Evolutionary conservation across 2,329 filamentous ascomycete species (phyloP).

Genomic region (Diplodia scrobiculata): DNA sequence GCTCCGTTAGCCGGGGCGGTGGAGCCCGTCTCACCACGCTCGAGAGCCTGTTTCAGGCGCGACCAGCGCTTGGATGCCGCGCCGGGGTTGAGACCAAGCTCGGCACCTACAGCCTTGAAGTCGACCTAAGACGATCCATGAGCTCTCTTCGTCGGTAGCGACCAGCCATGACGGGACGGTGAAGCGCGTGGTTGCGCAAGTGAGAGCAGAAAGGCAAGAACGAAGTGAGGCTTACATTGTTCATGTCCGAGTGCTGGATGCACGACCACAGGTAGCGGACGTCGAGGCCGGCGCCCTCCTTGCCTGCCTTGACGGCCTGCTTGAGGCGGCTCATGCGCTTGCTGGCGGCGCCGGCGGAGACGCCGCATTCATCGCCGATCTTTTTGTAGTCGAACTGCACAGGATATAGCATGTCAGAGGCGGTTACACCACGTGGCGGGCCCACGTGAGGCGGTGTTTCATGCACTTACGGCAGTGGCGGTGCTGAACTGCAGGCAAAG

Average conservation of each 20-base stretch:
- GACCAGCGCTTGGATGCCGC: conserved; percentile 41
- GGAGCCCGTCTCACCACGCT: conserved; percentile 32
- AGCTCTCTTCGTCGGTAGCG: neutral
- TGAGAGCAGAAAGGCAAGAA: neutral
- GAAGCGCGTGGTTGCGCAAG: neutral
- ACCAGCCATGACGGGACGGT: neutral
- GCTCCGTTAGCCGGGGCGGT: neutral
- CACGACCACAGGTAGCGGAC: conserved; percentile 17
- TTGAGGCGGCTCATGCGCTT: conserved; percentile 44
- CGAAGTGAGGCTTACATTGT: neutral
- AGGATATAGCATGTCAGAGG: neutral
- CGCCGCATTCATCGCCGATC: conserved; percentile 24
- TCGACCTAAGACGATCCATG: conserved; percentile 37
- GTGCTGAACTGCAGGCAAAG: conserved; percentile 7
- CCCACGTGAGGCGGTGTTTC: too few relatives aligned
- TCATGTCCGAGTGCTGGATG: conserved; percentile 15
- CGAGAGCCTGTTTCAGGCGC: conserved; percentile 40
- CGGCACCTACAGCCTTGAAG: conserved; percentile 35
- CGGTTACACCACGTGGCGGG: neutral
- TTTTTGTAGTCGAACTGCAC: conserved; percentile 19
- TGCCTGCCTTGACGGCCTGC: conserved; percentile 36
- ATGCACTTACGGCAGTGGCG: neutral
- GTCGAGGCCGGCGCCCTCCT: conserved; percentile 2
- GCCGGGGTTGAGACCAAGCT: conserved; percentile 37
- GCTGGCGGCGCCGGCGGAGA: conserved; percentile 35